Base-by-base conservation (phyloP, 2,329 filamentous ascomycete genomes). In the Claviceps capensis region DNA sequence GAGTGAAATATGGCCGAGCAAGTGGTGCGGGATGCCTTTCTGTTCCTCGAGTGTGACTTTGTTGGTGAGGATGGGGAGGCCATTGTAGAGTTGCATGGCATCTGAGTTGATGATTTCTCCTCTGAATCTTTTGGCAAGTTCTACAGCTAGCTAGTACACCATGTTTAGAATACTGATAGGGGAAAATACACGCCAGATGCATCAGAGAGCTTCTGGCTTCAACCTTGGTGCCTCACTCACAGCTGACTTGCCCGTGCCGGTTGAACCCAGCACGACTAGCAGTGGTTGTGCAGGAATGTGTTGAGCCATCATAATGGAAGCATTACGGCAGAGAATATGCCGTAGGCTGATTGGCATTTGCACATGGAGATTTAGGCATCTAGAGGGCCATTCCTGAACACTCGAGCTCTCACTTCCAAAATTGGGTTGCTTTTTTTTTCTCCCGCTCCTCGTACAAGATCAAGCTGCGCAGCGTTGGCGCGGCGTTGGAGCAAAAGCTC, bases 21-120 rank as follows among this genome's bases (percentile, higher is more conserved):
- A 72, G 66, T 98, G 91, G 64, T 98, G 93, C 4, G 86, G 85
- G 11, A 98, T 75, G 9, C 85, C 87, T 55, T 84, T 78, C 61
- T 82, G 83, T 65, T 97, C 91, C 19, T 81, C 75, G 1, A 63
- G 50, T 0, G 86, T 80, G 53, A 97, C 86, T 65, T 97, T 95
- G 67, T 98, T 98, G 26, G 93, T 98, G 59, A 97, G 91, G 57
- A 97, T 84, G 5, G 93, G 89, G 44, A 98, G 72, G 2, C 93
- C 93, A 50, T 79, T 78, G 67, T 98, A 98, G 70, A 98, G 82
- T 66, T 98, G 93, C 89, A 98, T 95, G 41, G 93, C 93, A 73
- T 98, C 93, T 47, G 88, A 88, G 64, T 98, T 98, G 70, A 98
- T 89, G 50, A 98, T 79, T 67, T 98, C 93, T 63, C 94, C 93